Evolutionary conservation across 176 grass and related monocot genomes (phyloP).

Genomic region (Aegilops sharonensis): DNA sequence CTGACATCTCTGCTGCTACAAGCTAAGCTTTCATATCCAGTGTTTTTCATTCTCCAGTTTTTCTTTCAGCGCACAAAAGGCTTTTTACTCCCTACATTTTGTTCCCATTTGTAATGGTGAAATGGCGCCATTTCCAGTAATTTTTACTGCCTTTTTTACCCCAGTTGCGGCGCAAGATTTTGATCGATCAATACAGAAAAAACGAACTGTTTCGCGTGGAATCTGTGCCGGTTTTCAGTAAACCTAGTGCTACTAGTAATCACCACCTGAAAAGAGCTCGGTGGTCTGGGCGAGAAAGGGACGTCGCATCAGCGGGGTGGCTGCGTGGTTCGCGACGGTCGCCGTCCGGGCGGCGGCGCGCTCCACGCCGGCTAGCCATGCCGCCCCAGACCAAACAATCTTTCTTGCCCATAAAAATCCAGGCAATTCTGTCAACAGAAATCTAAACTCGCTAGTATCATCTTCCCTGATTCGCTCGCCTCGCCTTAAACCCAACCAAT

Average conservation of each 20-base stretch:
- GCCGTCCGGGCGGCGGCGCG: constrained; percentile 2
- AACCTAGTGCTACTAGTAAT: background rate
- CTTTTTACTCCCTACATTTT: too few relatives aligned
- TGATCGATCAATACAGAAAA: too few relatives aligned
- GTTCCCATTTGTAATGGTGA: too few relatives aligned
- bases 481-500: background rate
- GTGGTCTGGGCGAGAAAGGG: background rate
- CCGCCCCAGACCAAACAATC: background rate
- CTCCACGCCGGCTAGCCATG: constrained; percentile 16
- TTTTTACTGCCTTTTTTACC: too few relatives aligned
- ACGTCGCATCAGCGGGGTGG: background rate
- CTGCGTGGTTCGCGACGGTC: constrained; percentile 36
- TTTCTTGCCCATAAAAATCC: background rate
- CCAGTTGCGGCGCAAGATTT: background rate
- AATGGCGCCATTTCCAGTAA: too few relatives aligned
- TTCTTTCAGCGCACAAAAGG: too few relatives aligned
- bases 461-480: background rate
- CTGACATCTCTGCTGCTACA: background rate
- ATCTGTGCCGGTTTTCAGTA: background rate
- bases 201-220: background rate
- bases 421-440: background rate
- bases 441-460: background rate
- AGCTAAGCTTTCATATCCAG: background rate
- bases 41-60: too few relatives aligned
- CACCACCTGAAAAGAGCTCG: background rate